Evolutionary conservation across 2,329 filamentous ascomycete species (phyloP), one percentile per base, ranked within the genome.

Genomic region (Monosporascus cannonballus): DNA sequence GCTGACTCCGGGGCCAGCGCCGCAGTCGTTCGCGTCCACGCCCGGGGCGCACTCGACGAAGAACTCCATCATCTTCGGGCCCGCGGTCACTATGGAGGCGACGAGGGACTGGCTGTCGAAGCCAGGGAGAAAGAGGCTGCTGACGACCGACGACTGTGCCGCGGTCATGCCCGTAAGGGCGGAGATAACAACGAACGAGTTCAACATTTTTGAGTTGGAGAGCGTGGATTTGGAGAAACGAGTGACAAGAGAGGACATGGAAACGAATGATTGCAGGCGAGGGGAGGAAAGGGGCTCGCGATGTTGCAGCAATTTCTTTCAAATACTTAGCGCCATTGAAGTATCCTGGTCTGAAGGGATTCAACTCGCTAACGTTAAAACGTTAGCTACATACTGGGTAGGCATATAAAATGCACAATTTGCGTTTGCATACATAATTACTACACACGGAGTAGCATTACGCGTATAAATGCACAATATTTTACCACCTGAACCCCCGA

Each of bases 71-170:
- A 22, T 27, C 9, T 37, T 47, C n/a, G 52, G 49, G 36, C 18
- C 48, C 15, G 37, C 48, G 22, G 48, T 41, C 6, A 49, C 27
- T 15, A 51, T 45, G 27, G 52, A 30, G n/a, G 38, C 38, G 15
- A 54, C 49, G n/a, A 50, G 45, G 20, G 52, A 38, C 22, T 47
- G 20, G 49, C 49, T 45, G 14, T 54, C 49, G 34, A 49, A 22
- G 45, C 39, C 14, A 1, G 52, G 52, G 3, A 54, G 45, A 22
- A 54, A 54, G 36, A 54, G 22, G 45, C 46, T 30, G 15, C 27
- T 38, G 49, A 45, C 22, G 3, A 46, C 44, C 15, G 48, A 36
- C 6, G 42, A 17, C 45, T 51, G 49, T 30, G 45, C 52, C 25
- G 36, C n/a, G 4, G 48, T 46, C 30, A 38, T 50, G 39, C 49